A percentile compares a stretch with the other conserved stretches of the same genome.
These are phyloP conservation scores for Cordyceps tenuipes DNA, from an alignment of 2,329 filamentous ascomycete species.

Conservation along the genomic window DNA sequence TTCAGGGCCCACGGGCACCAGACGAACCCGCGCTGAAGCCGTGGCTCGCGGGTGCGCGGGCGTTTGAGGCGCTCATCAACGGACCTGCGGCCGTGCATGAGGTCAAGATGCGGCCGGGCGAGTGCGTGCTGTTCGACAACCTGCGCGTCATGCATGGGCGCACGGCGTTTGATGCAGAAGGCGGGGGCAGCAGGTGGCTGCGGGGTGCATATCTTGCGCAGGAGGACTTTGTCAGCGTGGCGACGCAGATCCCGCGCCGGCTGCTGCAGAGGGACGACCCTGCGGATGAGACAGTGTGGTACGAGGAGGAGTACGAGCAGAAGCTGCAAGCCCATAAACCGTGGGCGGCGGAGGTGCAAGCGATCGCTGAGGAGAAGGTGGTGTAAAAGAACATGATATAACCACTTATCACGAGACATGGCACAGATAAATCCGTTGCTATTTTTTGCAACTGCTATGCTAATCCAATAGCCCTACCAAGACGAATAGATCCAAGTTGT, in stretches of 20 bases:
- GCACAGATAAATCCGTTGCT: neutral
- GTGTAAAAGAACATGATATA: neutral
- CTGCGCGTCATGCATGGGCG: slow-evolving; percentile 76
- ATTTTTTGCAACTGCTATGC: neutral
- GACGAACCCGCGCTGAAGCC: slow-evolving; percentile 17
- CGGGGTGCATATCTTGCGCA: slow-evolving; percentile 73
- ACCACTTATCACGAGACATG: neutral
- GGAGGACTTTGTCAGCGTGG: slow-evolving; percentile 34
- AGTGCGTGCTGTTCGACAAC: slow-evolving; percentile 94
- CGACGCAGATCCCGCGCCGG: slow-evolving; percentile 22
- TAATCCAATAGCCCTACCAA: neutral
- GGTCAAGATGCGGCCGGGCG: slow-evolving; percentile 66
- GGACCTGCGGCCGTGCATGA: slow-evolving; percentile 52
- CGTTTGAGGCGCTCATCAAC: slow-evolving; percentile 54
- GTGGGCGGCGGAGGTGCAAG: slow-evolving; percentile 13
- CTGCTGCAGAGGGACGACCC: slow-evolving; percentile 19
- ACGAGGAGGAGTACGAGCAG: slow-evolving; percentile 5
- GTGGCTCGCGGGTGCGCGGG: slow-evolving; percentile 42
- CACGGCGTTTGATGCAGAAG: slow-evolving; percentile 56
- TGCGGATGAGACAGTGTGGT: slow-evolving; percentile 19
- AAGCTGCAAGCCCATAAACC: slow-evolving; percentile 18
- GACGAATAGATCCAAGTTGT: neutral
- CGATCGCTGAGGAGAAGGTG: neutral
- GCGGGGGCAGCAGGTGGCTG: slow-evolving; percentile 67
- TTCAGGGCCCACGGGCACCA: slow-evolving; percentile 51